Evolutionary conservation across 805 yeast species (phyloP), one percentile per base, ranked within the genome.

Genomic region (Pichia ethanolica): DNA sequence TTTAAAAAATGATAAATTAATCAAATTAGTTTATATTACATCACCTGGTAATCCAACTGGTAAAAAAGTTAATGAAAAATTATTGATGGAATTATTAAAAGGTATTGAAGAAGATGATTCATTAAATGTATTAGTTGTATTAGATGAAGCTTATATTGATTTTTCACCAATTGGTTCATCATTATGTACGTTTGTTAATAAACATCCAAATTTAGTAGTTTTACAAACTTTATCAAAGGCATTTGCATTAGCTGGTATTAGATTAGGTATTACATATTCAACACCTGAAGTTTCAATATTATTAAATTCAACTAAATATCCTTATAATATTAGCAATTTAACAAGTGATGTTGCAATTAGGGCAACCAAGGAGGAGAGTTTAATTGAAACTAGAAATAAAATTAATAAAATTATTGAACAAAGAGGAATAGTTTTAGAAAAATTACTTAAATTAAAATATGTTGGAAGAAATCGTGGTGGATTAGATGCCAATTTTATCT

Each of bases 21-120:
- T 91, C 58, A 90, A 89, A 61, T 61, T 93, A 51, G 73, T 86
- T 2, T 91, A 88, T 63, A 69, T 91, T 53, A 91, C 98, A 13
- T 86, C 97, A 1, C 99, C 99, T 10, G 99, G 99, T 37, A 93
- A 93, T 65, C 99, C 99, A 36, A 91, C 99, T 0, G 97, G 85
- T 10, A 76, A 79, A 33, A 69, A 78, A 43, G 64, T 91, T 42
- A 71, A 75, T 20, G 71, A 74, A 7, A 64, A 62, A 0, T 69
- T 78, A 39, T 69, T 89, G 38, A 69, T 73, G 45, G 62, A 71
- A 47, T 59, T 86, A 2, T 62, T 83, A 47, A 54, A 66, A 4
- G 54, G 49, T 20, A 53, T 66, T 32, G 66, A 65, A 47, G 69
- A 72, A 39, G 68, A 66, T 5, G 69, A 65, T 5, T 60, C 68